Evolutionary conservation across 192 early-diverging fungal species (phyloP), one percentile per base, ranked within the genome.

Genomic region (Ramicandelaber brevisporus): DNA sequence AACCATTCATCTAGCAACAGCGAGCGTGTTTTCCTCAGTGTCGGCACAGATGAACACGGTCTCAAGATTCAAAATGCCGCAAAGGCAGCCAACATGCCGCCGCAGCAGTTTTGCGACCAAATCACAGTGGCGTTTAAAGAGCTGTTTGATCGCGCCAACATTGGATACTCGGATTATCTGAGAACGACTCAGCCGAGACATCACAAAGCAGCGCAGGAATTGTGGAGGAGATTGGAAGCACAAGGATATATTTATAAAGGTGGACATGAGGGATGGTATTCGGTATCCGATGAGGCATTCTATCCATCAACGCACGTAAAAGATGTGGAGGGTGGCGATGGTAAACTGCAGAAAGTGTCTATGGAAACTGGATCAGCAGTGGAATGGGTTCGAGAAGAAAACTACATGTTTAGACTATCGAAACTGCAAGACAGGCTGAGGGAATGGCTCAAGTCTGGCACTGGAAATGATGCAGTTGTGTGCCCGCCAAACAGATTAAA

Each of bases 21-120:
- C n/a, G n/a, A n/a, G n/a, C n/a, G n/a, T 11, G 48, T 61, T 0
- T 13, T 72, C 6, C 31, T 76, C 9, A 55, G 50, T 14, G 73
- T 71, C 2, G 90, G 90, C 19, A 96, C 90, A 2, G 90, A 96
- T 41, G 90, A 96, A 41, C 90, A 96, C 45, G 90, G 90, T 2
- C 62, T 81, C 3, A 96, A 96, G 76, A 89, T 97, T 29, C 81
- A 89, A 52, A 71, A 88, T 59, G 81, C 90, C 0, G 78, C 90
- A 0, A 54, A 42, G 11, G 55, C 49, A 20, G 61, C 55, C 4
- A 48, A 55, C 6, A 49, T 55, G 29, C 46, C 55, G 9, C 61
- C 78, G 4, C 54, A 70, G 20, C 56, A 40, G n/a, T 75, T 90
- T 42, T 97, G 90, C 44, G 75, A 87, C 28, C 20, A 43, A 67